phyloP scores from a whole-genome alignment of 805 yeast species.

The Sungouiella thailandica region DNA sequence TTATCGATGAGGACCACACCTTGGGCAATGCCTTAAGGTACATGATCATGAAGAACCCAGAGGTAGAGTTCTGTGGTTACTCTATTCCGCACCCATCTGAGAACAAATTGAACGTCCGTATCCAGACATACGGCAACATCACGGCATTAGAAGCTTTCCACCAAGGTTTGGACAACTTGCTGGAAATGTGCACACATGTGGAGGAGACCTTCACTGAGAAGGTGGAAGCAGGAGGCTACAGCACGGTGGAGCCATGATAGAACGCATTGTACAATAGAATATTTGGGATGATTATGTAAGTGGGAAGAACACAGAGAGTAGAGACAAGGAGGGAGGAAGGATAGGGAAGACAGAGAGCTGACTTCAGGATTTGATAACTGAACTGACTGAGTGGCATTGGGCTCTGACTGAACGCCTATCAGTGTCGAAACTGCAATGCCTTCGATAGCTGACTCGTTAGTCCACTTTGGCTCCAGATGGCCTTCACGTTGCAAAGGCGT shows the following conservation, averaged over 20 bases:
- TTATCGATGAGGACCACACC: slow-evolving; percentile 92
- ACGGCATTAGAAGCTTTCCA: slow-evolving; percentile 92
- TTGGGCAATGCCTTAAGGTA: slow-evolving; percentile 91
- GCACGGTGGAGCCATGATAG: slow-evolving; percentile 43
- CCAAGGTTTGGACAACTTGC: slow-evolving; percentile 82
- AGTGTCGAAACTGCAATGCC: too few relatives aligned
- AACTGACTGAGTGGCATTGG: too few relatives aligned
- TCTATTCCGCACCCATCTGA: slow-evolving; percentile 98
- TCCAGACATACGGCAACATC: slow-evolving; percentile 82
- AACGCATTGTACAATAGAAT: slow-evolving; percentile 1
- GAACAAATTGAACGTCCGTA: slow-evolving; percentile 79
- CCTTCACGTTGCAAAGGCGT: too few relatives aligned
- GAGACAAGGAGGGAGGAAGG: background rate
- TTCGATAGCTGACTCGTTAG: too few relatives aligned
- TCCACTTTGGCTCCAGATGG: too few relatives aligned
- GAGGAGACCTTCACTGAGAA: slow-evolving; percentile 73
- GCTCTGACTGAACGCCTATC: too few relatives aligned
- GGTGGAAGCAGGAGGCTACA: slow-evolving; percentile 52
- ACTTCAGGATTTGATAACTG: too few relatives aligned
- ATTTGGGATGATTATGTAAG: background rate
- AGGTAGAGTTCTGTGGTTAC: slow-evolving; percentile 97
- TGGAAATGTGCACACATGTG: slow-evolving; percentile 75
- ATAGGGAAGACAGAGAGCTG: background rate
- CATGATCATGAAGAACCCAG: slow-evolving; percentile 95
- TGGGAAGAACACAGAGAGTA: background rate